phyloP scores from a whole-genome alignment of 495 filamentous ascomycete species.

The Filosporella fistucella region DNA sequence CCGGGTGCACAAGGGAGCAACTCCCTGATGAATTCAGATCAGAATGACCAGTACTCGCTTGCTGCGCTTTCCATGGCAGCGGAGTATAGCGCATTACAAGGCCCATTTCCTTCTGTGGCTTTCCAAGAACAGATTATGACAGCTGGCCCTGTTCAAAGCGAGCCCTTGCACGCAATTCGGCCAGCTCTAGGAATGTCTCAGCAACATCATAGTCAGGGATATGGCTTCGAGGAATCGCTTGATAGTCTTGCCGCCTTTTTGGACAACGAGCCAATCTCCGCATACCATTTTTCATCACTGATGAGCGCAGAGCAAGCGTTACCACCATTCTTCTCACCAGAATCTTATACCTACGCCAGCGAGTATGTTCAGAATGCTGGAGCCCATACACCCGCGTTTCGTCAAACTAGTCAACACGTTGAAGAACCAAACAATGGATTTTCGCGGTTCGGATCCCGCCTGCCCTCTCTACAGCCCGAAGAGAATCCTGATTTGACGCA shows the following conservation, averaged over 20 bases:
- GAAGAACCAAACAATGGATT: too few relatives aligned
- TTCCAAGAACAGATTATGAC: too few relatives aligned
- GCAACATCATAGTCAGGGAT: not conserved
- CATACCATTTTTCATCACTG: not conserved
- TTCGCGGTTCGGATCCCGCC: too few relatives aligned
- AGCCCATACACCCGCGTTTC: too few relatives aligned
- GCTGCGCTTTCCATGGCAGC: not conserved
- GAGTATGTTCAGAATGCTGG: conserved; percentile 58
- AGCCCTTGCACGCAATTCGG: too few relatives aligned
- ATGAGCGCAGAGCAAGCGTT: not conserved
- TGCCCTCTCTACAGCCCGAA: too few relatives aligned
- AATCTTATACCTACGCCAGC: not conserved
- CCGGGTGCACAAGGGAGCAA: too few relatives aligned
- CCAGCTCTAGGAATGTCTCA: not conserved
- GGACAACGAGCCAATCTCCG: not conserved
- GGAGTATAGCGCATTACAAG: not conserved
- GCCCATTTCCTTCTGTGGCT: not conserved
- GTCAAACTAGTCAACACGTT: too few relatives aligned
- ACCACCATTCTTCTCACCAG: not conserved
- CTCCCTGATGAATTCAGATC: too few relatives aligned
- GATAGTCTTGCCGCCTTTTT: conserved; percentile 1
- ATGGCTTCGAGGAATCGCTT: not conserved
- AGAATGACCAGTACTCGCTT: too few relatives aligned
- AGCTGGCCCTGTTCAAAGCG: too few relatives aligned
- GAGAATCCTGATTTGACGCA: too few relatives aligned